Base-by-base conservation (phyloP, 345 rosid species). In the Bruguiera sexangula region DNA sequence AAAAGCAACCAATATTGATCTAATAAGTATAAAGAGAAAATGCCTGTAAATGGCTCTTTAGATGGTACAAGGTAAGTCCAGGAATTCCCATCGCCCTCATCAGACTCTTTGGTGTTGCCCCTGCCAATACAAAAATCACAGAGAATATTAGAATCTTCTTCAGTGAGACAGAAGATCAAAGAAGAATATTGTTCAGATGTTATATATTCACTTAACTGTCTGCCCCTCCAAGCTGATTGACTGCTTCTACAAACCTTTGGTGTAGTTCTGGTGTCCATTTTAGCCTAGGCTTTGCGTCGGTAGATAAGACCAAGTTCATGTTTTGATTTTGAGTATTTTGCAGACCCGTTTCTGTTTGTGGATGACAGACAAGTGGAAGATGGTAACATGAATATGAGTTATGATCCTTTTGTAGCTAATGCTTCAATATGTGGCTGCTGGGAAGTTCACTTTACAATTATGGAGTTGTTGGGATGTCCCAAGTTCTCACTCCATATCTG, bases 211-310 rank as follows among this genome's bases (percentile, higher is more conserved):
- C 88, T 79, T 59, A 82, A 95, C 99, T 92, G 71, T 95, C 88
- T 73, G 96, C 82, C 36, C 99, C 99, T 63, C 96, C 97, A 63
- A 95, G 87, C 46, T 85, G 99, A 74, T 75, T 68, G 78, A 95
- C 83, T 0, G 93, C 92, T 67, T 92, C 96, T 16, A 86, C 82
- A 78, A 95, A 95, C 73, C 85, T 82, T 31, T 83, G 93, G 81
- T 92, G 99, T 59, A 95, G 96, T 78, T 95, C 99, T 60, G 86
- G 81, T 73, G 92, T 88, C 99, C 99, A 92, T 79, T 95, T 95
- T 31, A 95, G 85, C 82, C 96, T 92, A 57, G 99, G 99, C 79
- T 95, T 95, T 46, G 96, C 89, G 84, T 95, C 97, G 37, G 89
- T 80, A 37, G 99, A 92, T 73, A 90, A 74, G 59, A 89, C 85